Evolutionary conservation across 306 rosid species (phyloP).

Genomic region (barrel medic (Medicago truncatula)): DNA sequence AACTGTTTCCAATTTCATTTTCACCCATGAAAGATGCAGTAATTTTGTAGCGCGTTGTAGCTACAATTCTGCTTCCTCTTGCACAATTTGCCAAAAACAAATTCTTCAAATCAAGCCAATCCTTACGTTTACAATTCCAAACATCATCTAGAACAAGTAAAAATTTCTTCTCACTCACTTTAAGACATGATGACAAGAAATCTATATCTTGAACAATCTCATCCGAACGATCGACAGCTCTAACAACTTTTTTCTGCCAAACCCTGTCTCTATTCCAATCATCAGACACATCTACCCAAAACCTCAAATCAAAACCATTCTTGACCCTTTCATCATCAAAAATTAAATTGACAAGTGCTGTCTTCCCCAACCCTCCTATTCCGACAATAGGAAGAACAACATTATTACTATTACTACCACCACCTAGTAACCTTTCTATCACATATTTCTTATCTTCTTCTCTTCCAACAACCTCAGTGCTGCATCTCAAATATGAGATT

Average conservation of each 20-base stretch:
- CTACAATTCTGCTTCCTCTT: constrained; percentile 30
- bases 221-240: not conserved
- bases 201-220: not conserved
- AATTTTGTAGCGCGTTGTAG: constrained; percentile 28
- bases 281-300: constrained; percentile 39
- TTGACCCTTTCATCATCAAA: constrained; percentile 27
- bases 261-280: constrained; percentile 9
- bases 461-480: constrained; percentile 29
- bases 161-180: not conserved
- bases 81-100: constrained; percentile 18
- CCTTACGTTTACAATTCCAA: constrained; percentile 10
- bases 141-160: constrained; percentile 44
- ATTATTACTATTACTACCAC: not conserved
- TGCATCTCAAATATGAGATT: not conserved
- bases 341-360: constrained; percentile 29
- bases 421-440: not conserved
- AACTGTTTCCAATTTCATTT: not conserved
- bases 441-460: constrained; percentile 18
- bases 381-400: constrained; percentile 35
- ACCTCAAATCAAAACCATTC: constrained; percentile 9
- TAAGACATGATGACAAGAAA: not conserved
- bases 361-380: constrained; percentile 46
- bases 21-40: constrained; percentile 10
- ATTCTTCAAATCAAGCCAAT: constrained; percentile 24
- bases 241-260: constrained; percentile 1